Conservation (phyloP, 2,329 filamentous ascomycete species). For the Chrysosphaeria jannelii region DNA sequence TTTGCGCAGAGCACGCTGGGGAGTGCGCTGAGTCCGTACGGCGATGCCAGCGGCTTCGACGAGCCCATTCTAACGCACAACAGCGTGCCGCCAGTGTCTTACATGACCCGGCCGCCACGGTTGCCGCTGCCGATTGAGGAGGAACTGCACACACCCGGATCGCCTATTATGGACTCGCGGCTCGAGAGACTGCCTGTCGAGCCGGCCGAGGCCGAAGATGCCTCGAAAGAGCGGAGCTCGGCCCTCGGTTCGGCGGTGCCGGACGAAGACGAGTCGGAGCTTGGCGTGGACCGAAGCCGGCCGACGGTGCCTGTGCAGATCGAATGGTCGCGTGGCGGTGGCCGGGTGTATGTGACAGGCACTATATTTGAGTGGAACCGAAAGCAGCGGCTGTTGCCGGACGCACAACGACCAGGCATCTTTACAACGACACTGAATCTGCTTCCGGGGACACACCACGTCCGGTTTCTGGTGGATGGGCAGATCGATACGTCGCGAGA, state of each 20-base stretch:
- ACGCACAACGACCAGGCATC: constrained; percentile 27
- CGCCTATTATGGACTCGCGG: constrained; percentile 51
- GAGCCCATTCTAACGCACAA: constrained; percentile 17
- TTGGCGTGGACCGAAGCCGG: constrained; percentile 42
- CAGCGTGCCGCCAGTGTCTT: constrained; percentile 32
- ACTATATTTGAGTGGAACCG: constrained; percentile 95
- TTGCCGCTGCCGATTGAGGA: constrained; percentile 83
- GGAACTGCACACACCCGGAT: constrained; percentile 66
- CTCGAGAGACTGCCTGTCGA: constrained; percentile 16
- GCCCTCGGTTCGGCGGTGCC: constrained; percentile 26
- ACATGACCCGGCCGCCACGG: constrained; percentile 46
- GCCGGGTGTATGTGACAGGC: constrained; percentile 86
- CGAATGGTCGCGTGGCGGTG: constrained; percentile 57
- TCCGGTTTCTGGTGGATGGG: constrained; percentile 85
- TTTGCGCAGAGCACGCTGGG: too few relatives aligned
- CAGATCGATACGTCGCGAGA: constrained; percentile 72
- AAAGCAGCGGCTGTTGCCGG: constrained; percentile 62
- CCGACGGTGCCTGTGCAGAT: constrained; percentile 60
- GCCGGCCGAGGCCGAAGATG: constrained; percentile 20
- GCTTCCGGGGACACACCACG: constrained; percentile 77
- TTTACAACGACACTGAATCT: constrained; percentile 57
- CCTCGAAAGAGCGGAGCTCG: constrained; percentile 19
- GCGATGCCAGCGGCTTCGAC: constrained; percentile 12
- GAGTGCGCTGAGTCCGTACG: constrained; percentile 7
- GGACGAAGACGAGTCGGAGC: constrained; percentile 37